Evolutionary conservation across 2,329 filamentous ascomycete genomes (phyloP), one percentile per base, ranked within the genome.

Genomic region (Sarocladium brachiariae): DNA sequence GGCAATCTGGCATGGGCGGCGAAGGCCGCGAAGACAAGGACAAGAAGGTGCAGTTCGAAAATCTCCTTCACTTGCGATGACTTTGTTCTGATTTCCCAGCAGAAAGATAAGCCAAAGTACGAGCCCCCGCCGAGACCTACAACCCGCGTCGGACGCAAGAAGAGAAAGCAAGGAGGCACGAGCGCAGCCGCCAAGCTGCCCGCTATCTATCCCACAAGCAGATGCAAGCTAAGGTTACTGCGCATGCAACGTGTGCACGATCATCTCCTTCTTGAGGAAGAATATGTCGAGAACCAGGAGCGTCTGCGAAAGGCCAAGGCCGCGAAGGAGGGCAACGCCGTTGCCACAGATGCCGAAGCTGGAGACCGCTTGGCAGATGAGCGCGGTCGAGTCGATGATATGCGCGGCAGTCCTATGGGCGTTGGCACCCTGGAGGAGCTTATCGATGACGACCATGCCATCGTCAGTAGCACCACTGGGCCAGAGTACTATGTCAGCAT

Each of bases 91-190:
- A 52, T 46, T 19, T 24, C 11, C 16, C 24, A 54, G 60, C 63
- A 96, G 92, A 97, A 99, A 81, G 92, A 99, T 56, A 99, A 99
- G 85, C 93, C 93, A 67, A 97, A 96, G 87, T 99, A 99, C 78
- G 93, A 99, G 72, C 93, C 93, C 57, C 93, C 93, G 60, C 93
- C 93, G 70, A 86, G 92, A 64, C 93, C 93, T 56, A 99, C 93
- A 55, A 97, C 93, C 58, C 89, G 93, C 68, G 86, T 99, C 67
- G 93, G 93, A 54, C 89, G 92, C 65, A 96, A 95, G 86, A 99
- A 99, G 87, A 92, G 91, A 80, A 96, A 89, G 84, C 81, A 83
- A 47, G 90, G 87, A 53, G 93, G 93, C 50, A 90, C 89, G 56
- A 96, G 92, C 70, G 91, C 93, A 49, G 89, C 93, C 16, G 89